Percentiles rank a stretch among this genome's conserved stretches.
phyloP scores from a whole-genome alignment of 169 alveolate genomes.

The Ichthyophthirius multifiliis region DNA sequence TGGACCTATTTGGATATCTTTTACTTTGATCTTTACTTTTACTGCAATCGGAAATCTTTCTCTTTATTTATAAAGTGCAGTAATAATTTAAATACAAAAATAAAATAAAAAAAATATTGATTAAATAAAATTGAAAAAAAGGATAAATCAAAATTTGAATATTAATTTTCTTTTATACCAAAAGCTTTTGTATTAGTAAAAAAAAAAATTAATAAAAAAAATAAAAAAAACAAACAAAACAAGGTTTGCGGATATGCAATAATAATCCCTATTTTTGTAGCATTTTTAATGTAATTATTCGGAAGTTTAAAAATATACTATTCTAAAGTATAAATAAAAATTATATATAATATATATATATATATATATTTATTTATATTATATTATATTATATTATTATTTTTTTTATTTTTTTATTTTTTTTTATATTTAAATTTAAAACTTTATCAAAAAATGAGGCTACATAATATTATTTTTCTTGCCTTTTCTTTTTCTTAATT shows the following conservation, averaged over 20 bases:
- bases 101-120: not conserved
- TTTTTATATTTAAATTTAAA: too few species aligned
- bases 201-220: not conserved
- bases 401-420: too few species aligned
- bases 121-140: not conserved
- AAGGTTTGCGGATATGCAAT: not conserved
- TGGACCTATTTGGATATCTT: constrained; percentile 1
- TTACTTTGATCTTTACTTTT: not conserved
- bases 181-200: not conserved
- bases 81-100: not conserved
- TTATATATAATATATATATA: too few species aligned
- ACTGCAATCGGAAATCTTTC: not conserved
- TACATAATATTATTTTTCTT: not conserved
- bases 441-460: too few species aligned
- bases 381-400: too few species aligned
- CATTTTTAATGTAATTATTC: not conserved
- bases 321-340: not conserved
- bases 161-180: not conserved
- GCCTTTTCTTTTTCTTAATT: not conserved
- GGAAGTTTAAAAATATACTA: not conserved
- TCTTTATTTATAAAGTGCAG: not conserved
- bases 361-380: too few species aligned
- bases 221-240: not conserved
- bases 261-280: not conserved
- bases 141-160: not conserved